Percentiles rank a stretch among this genome's conserved stretches.
Evolutionary conservation across 2,329 filamentous ascomycete species (phyloP).

Genomic region (Penicillium sp.): DNA sequence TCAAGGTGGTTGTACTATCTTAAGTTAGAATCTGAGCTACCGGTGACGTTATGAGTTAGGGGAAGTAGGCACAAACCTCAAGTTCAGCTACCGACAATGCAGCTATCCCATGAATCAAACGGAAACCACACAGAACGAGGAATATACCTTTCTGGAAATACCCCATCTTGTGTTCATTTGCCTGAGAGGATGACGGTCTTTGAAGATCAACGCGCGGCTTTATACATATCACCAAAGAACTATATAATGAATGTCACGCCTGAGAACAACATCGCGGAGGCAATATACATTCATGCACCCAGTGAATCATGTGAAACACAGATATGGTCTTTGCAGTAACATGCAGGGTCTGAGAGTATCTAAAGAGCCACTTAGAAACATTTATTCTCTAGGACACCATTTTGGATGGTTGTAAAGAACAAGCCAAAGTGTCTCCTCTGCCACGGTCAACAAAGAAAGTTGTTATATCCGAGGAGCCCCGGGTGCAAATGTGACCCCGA

Average conservation of each 20-base stretch:
- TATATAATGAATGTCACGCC: neutral
- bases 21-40: neutral
- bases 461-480: neutral
- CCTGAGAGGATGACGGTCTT: neutral
- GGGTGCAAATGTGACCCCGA: neutral
- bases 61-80: neutral
- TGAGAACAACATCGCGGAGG: neutral
- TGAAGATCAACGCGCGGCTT: neutral
- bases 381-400: neutral
- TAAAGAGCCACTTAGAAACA: neutral
- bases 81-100: neutral
- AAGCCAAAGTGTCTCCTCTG: neutral
- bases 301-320: slow-evolving; percentile 6
- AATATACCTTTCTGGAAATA: neutral
- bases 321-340: neutral
- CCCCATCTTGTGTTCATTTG: neutral
- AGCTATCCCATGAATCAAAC: neutral
- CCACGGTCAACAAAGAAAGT: slow-evolving; percentile 2
- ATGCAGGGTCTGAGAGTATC: neutral
- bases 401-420: neutral
- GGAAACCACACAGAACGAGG: neutral
- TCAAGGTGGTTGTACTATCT: neutral
- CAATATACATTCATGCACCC: slow-evolving; percentile 2
- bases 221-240: neutral
- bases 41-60: neutral